These are phyloP conservation scores for Dryas octopetala DNA, from an alignment of 306 rosid genomes.

Conservation along the genomic window DNA sequence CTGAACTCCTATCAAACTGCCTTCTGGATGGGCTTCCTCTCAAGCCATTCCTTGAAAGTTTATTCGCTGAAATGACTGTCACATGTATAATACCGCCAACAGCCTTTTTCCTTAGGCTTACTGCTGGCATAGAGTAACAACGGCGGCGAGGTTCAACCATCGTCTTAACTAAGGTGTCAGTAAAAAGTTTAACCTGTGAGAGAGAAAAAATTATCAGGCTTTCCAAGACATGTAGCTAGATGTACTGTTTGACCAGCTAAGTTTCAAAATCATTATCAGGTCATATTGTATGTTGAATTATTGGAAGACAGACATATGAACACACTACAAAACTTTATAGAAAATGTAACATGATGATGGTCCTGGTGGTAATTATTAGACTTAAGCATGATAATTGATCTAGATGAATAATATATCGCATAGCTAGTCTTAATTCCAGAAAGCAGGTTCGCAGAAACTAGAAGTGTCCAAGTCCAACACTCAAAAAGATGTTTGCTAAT, in stretches of 20 bases:
- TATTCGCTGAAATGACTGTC: slow-evolving; percentile 73
- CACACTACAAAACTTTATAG: not conserved
- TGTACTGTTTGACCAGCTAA: not conserved
- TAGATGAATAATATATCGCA: too few species aligned
- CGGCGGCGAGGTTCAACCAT: slow-evolving; percentile 99
- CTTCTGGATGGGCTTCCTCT: slow-evolving; percentile 59
- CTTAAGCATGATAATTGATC: too few species aligned
- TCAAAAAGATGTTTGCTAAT: too few species aligned
- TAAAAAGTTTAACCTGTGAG: slow-evolving; percentile 69
- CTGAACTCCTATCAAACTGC: slow-evolving; percentile 51
- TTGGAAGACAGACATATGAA: not conserved
- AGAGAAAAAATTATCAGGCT: slow-evolving; percentile 7
- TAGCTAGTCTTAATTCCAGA: too few species aligned
- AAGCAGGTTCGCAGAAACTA: too few species aligned
- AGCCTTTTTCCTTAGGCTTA: slow-evolving; percentile 66
- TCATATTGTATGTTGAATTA: not conserved
- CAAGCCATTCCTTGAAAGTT: slow-evolving; percentile 64
- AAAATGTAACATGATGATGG: too few species aligned
- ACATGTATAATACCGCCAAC: slow-evolving; percentile 84
- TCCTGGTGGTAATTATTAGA: too few species aligned
- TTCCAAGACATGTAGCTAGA: not conserved
- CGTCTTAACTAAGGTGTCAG: slow-evolving; percentile 75
- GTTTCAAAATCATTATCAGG: not conserved
- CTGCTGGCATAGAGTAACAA: slow-evolving; percentile 80
- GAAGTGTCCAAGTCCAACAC: too few species aligned